Evolutionary conservation across 1,284 basidiomycete genomes (phyloP).

Genomic region (Tausonia pullulans): DNA sequence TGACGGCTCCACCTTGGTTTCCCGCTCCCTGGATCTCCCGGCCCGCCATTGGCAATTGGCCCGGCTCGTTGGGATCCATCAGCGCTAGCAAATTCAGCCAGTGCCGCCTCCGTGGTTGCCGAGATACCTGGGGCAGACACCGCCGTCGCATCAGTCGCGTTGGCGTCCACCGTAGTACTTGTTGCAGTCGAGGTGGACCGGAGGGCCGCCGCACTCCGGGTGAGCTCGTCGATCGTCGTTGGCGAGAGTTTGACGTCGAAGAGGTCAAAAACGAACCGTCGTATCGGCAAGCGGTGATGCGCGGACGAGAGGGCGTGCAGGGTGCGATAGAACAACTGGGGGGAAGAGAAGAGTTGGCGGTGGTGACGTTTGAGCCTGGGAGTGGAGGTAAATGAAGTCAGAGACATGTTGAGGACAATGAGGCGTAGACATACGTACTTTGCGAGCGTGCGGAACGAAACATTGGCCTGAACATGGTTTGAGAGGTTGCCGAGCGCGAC

Average conservation of each 20-base stretch:
- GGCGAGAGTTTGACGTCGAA: slow-evolving; percentile 61
- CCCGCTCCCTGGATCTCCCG: too few relatives aligned
- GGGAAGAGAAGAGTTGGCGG: slow-evolving; percentile 55
- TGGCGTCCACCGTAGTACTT: background rate
- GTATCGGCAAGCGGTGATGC: slow-evolving; percentile 77
- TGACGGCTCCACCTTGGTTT: too few relatives aligned
- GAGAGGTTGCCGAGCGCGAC: slow-evolving; percentile 85
- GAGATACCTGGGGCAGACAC: background rate
- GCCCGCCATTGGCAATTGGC: too few relatives aligned
- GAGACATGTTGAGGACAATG: background rate
- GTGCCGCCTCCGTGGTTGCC: background rate
- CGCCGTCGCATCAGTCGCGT: background rate
- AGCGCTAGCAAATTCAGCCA: too few relatives aligned
- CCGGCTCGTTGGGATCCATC: too few relatives aligned
- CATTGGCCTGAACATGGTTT: slow-evolving; percentile 90
- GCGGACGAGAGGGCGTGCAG: slow-evolving; percentile 75
- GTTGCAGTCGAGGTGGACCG: background rate
- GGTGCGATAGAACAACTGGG: slow-evolving; percentile 68
- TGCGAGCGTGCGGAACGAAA: slow-evolving; percentile 74
- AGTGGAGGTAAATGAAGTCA: background rate
- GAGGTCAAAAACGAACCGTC: slow-evolving; percentile 82
- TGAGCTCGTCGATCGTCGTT: background rate
- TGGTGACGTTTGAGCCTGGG: slow-evolving; percentile 37
- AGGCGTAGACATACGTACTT: slow-evolving; percentile 41
- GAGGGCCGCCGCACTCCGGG: background rate